A percentile compares a stretch with the other conserved stretches of the same genome.
Evolutionary conservation across 768 basidiomycete genomes (phyloP).

Genomic region (Rhizopogon sp.): DNA sequence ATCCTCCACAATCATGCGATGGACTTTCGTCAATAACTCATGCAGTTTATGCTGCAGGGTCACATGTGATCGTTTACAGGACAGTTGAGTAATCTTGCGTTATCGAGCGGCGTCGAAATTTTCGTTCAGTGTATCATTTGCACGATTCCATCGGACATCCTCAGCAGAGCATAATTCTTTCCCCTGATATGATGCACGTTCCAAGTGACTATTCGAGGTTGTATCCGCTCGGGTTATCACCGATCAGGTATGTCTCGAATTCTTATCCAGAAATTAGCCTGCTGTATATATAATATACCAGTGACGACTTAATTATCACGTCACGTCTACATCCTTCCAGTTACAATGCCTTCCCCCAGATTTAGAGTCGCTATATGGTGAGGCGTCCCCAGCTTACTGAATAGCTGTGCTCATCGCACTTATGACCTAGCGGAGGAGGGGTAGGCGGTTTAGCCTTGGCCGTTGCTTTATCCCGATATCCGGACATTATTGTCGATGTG

Average conservation of each 20-base stretch:
- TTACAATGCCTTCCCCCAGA: slow-evolving; percentile 13
- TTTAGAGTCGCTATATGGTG: slow-evolving; percentile 26
- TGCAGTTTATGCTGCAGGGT: neutral
- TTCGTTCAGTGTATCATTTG: slow-evolving; percentile 1
- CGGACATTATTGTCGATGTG: slow-evolving; percentile 51
- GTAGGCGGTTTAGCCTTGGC: slow-evolving; percentile 37
- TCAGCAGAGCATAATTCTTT: neutral
- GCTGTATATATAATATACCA: neutral
- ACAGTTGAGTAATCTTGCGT: neutral
- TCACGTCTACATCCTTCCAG: neutral
- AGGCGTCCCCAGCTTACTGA: neutral
- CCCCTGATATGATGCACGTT: neutral
- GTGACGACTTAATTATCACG: neutral
- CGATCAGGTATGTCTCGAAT: neutral
- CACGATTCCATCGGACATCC: slow-evolving; percentile 19
- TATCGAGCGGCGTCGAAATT: neutral
- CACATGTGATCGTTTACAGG: neutral
- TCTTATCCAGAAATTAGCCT: neutral
- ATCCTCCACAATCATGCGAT: no score
- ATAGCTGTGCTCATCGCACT: neutral
- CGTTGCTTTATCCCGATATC: slow-evolving; percentile 31
- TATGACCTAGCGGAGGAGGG: slow-evolving; percentile 32
- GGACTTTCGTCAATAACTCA: neutral
- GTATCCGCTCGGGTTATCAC: no score
- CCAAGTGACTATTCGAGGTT: no score